Evolutionary conservation across 192 early-diverging fungal species (phyloP), one percentile per base, ranked within the genome.

Genomic region (Entophlyctis luteolus): DNA sequence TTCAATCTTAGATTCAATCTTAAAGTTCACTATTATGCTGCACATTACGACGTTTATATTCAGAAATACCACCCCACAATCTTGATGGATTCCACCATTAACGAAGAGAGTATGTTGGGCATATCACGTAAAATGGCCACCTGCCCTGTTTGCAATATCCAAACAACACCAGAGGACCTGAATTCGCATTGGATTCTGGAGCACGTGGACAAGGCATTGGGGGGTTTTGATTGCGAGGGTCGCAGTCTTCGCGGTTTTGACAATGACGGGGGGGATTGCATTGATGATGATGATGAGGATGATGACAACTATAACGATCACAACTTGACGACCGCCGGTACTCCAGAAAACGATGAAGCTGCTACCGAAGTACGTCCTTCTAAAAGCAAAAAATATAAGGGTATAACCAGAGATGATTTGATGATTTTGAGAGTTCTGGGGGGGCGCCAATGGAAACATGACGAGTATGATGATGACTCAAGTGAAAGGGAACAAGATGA

Each of bases 11-110:
- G 47, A 2, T 29, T 18, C 47, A 49, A 31, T 5, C 42, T 63
- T n/a, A 31, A 49, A 29, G 60, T 63, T 3, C 60, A 63, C 25
- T 63, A 63, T 32, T 63, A 63, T 37, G 60, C 60, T 32, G 60
- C 42, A 6, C 60, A 63, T 20, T 48, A 63, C 32, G 60, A 49
- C 27, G 23, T 63, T 34, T 63, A 63, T 27, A 63, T 63, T 25
- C 46, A 63, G 25, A 63, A 63, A 25, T 63, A 49, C 36, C 60
- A 63, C 36, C 47, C 46, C 8, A n/a, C 27, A 12, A 1, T 32
- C 23, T 49, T 63, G 25, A 31, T 16, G 6, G 28, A 47, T 23
- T 12, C 31, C 4, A 20, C 18, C 8, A n/a, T 50, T 16, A 14
- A 25, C 4, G 6, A 22, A 22, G 22, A 6, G 6, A 6, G 18